A percentile compares a stretch with the other conserved stretches of the same genome.
Conservation (phyloP, 2,329 filamentous ascomycete species). For the Dactylellina drechsleri region DNA sequence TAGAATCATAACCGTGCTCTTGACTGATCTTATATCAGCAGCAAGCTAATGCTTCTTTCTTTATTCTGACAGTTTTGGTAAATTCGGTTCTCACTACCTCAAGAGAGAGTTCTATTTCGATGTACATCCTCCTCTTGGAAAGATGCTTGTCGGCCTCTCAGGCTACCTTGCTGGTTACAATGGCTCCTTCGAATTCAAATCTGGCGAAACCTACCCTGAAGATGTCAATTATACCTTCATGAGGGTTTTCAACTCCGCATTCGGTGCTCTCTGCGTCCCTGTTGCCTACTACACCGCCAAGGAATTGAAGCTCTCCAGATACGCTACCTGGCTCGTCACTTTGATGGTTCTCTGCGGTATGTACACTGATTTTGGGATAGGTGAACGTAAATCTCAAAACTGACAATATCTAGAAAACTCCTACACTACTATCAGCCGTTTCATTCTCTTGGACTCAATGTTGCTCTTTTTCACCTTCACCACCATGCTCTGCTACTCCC, state of each 20-base stretch:
- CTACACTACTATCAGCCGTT: constrained; percentile 97
- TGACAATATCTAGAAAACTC: constrained; percentile 76
- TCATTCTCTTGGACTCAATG: constrained; percentile 99
- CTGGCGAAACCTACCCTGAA: constrained; percentile 90
- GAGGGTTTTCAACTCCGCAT: constrained; percentile 95
- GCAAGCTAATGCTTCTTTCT: constrained; percentile 13
- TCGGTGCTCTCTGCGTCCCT: constrained; percentile 90
- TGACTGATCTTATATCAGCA: not conserved
- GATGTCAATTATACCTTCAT: constrained; percentile 98
- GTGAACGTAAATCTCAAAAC: not conserved
- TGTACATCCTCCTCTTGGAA: constrained; percentile 93
- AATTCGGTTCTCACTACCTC: constrained; percentile 98
- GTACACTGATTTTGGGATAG: constrained; percentile 11
- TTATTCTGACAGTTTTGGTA: constrained; percentile 75
- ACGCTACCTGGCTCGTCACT: constrained; percentile 92
- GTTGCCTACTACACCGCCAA: constrained; percentile 94
- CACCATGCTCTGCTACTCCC: constrained; percentile 95
- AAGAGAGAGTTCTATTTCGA: constrained; percentile 99
- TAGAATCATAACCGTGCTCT: not conserved
- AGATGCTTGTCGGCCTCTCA: constrained; percentile 97
- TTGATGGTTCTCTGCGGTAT: constrained; percentile 86
- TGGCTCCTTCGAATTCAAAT: constrained; percentile 99
- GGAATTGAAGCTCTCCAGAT: constrained; percentile 84
- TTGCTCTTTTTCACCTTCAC: constrained; percentile 98
- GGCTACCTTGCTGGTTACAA: constrained; percentile 98